Percentiles rank a stretch among this genome's conserved stretches.
Evolutionary conservation across 2,329 filamentous ascomycete genomes (phyloP).

Genomic region (Phialophora tarda): DNA sequence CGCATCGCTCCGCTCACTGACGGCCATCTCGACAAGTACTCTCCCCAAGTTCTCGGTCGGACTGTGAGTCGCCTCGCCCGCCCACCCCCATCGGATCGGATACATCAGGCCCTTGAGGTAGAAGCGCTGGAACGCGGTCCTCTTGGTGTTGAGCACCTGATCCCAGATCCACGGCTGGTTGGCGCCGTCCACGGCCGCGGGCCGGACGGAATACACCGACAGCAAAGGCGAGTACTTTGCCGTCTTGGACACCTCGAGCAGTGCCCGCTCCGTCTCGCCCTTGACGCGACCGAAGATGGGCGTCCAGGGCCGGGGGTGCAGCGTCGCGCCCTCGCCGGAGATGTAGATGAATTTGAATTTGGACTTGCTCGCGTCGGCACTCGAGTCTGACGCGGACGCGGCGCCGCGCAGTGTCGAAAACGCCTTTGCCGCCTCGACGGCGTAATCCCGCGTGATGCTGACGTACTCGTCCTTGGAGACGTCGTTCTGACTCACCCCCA

Average conservation of each 20-base stretch:
- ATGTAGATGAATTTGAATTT: constrained; percentile 49
- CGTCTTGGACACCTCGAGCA: constrained; percentile 59
- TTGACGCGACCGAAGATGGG: constrained; percentile 68
- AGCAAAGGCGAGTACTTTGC: constrained; percentile 54
- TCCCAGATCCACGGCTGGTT: constrained; percentile 50
- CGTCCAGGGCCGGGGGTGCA: constrained; percentile 61
- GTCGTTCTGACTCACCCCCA: constrained; percentile 67
- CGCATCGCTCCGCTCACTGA: constrained; percentile 45
- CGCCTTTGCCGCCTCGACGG: constrained; percentile 67
- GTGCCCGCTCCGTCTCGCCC: constrained; percentile 66
- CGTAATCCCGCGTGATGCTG: constrained; percentile 70
- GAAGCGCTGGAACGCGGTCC: constrained; percentile 40
- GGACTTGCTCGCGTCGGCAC: constrained; percentile 17
- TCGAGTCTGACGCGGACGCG: not conserved
- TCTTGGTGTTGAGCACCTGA: constrained; percentile 39
- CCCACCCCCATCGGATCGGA: constrained; percentile 13
- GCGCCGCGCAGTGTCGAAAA: constrained; percentile 55
- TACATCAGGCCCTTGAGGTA: constrained; percentile 39
- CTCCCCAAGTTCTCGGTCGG: constrained; percentile 56
- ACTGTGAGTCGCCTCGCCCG: constrained; percentile 19
- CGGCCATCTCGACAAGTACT: constrained; percentile 57
- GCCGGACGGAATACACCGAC: constrained; percentile 63
- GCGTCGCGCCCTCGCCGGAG: constrained; percentile 66
- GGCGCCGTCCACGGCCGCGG: constrained; percentile 62
- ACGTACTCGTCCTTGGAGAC: constrained; percentile 70